These are phyloP conservation scores for Tranzscheliella williamsii DNA, from an alignment of 1,284 basidiomycete species.

Conservation along the genomic window DNA sequence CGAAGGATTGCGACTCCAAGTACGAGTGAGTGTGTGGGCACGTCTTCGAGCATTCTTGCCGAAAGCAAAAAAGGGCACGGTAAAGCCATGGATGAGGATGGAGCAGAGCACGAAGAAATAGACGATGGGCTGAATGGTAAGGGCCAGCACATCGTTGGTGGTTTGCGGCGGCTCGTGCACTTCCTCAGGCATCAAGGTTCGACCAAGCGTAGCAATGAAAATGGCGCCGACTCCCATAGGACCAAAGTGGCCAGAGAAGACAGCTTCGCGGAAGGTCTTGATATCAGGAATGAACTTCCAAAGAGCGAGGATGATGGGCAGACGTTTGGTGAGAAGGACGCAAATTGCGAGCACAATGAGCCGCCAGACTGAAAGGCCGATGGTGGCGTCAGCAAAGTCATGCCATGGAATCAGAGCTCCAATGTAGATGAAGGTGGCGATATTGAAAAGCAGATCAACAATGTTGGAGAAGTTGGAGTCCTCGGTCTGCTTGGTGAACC, in stretches of 20 bases:
- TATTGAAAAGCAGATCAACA: slow-evolving; percentile 74
- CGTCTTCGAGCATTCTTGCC: slow-evolving; percentile 43
- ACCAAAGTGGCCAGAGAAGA: slow-evolving; percentile 60
- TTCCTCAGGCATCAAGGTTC: slow-evolving; percentile 51
- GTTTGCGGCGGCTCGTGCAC: slow-evolving; percentile 49
- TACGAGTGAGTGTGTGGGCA: slow-evolving; percentile 51
- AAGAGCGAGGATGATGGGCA: slow-evolving; percentile 55
- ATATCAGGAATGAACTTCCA: slow-evolving; percentile 61
- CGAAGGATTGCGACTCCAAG: slow-evolving; percentile 47
- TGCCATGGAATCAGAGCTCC: slow-evolving; percentile 60
- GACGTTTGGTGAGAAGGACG: slow-evolving; percentile 54
- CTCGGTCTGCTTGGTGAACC: slow-evolving; percentile 95
- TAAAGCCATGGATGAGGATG: slow-evolving; percentile 58
- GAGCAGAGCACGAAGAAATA: slow-evolving; percentile 60
- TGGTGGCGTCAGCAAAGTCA: slow-evolving; percentile 43
- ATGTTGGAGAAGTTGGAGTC: slow-evolving; percentile 84
- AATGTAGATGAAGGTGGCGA: slow-evolving; percentile 60
- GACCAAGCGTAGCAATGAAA: slow-evolving; percentile 57
- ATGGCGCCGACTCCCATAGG: slow-evolving; percentile 60
- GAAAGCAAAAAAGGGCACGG: slow-evolving; percentile 60
- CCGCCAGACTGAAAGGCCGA: slow-evolving; percentile 51
- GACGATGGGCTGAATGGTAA: slow-evolving; percentile 59
- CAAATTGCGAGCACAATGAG: slow-evolving; percentile 54
- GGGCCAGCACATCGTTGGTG: slow-evolving; percentile 52
- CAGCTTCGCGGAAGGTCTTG: slow-evolving; percentile 60